Evolutionary conservation across 495 filamentous ascomycete species (phyloP).

Genomic region (Aspergillus mulundensis): DNA sequence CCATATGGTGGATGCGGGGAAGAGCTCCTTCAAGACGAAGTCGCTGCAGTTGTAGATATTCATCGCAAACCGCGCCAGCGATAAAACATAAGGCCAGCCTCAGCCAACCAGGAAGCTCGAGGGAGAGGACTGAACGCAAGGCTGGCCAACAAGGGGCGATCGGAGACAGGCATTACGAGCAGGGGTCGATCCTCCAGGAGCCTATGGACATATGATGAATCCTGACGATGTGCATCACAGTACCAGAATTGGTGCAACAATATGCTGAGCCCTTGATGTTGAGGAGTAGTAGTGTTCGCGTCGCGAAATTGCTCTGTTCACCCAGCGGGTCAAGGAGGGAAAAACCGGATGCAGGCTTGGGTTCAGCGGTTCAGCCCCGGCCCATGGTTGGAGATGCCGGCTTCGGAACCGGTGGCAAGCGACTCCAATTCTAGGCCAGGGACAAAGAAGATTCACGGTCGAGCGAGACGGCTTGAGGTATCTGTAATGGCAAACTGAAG

Average conservation of each 20-base stretch:
- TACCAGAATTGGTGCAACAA: background rate
- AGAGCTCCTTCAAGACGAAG: background rate
- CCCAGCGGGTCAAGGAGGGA: background rate
- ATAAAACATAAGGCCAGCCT: slow-evolving; percentile 1
- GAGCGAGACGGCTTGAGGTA: background rate
- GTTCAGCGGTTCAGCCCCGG: background rate
- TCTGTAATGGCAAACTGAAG: background rate
- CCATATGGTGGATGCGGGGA: slow-evolving; percentile 6
- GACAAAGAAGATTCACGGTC: background rate
- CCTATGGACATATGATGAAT: background rate
- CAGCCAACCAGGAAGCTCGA: slow-evolving; percentile 6
- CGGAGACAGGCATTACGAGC: slow-evolving; percentile 5
- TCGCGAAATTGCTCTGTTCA: background rate
- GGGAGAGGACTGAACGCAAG: slow-evolving; percentile 3
- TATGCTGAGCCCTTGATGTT: background rate
- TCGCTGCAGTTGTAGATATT: background rate
- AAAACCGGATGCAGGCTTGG: background rate
- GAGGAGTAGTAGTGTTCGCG: background rate
- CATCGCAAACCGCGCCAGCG: slow-evolving; percentile 15
- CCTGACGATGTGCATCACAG: background rate
- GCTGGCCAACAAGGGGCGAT: slow-evolving; percentile 6
- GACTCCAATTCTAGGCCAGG: background rate
- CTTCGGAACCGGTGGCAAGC: slow-evolving; percentile 3
- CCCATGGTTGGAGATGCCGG: background rate
- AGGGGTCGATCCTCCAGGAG: background rate